Percentiles rank a stretch among this genome's conserved stretches.
Evolutionary conservation across 192 early-diverging fungal genomes (phyloP).

Genomic region (Coemansia sp.): DNA sequence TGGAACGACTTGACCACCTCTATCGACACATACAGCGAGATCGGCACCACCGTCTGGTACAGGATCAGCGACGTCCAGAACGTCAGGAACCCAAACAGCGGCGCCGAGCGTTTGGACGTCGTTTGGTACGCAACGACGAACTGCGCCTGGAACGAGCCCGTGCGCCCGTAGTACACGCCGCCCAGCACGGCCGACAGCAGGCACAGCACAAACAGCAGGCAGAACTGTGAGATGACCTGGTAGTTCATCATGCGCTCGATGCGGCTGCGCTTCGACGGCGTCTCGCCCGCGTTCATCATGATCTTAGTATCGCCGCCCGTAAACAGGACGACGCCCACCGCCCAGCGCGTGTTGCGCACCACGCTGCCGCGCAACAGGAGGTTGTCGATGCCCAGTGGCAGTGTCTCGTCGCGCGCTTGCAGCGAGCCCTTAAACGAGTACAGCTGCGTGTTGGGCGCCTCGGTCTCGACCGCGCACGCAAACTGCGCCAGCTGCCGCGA

Average conservation of each 20-base stretch:
- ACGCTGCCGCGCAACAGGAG: conserved; percentile 92
- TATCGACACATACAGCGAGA: conserved; percentile 92
- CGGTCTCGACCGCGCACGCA: conserved; percentile 76
- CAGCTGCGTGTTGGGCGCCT: conserved; percentile 86
- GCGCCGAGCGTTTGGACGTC: conserved; percentile 22
- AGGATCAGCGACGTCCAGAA: conserved; percentile 87
- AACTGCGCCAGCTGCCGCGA: conserved; percentile 64
- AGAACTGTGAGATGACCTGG: conserved; percentile 82
- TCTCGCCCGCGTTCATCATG: conserved; percentile 92
- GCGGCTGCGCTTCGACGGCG: conserved; percentile 89
- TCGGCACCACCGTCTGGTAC: conserved; percentile 96
- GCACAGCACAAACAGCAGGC: conserved; percentile 74
- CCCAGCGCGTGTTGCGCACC: conserved; percentile 89
- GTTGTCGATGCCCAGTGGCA: conserved; percentile 72
- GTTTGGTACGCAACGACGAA: conserved; percentile 51
- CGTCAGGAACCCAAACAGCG: conserved; percentile 67
- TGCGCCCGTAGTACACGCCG: conserved; percentile 63
- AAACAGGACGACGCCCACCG: conserved; percentile 84
- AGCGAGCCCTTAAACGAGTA: conserved; percentile 85
- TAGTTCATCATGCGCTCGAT: conserved; percentile 94
- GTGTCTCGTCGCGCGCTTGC: not conserved
- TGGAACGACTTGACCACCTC: conserved; percentile 92
- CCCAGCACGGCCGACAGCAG: conserved; percentile 68
- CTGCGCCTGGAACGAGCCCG: conserved; percentile 53
- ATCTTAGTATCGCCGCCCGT: conserved; percentile 97